Evolutionary conservation across 345 rosid genomes (phyloP), one percentile per base, ranked within the genome.

Genomic region (Psidium guajava): DNA sequence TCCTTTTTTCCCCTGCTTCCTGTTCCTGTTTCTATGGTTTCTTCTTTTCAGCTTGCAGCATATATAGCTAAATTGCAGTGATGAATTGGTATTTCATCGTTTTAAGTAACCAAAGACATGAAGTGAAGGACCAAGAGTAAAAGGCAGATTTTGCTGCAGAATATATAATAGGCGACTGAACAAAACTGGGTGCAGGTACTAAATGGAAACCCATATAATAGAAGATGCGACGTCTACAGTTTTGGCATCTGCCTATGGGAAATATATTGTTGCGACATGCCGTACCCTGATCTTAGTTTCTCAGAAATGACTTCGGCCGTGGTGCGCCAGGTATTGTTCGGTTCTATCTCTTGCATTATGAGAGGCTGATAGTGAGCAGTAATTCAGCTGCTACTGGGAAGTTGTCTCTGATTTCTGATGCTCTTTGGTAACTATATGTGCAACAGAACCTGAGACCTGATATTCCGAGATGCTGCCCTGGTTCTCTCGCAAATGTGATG

Each of bases 251-350:
- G 99, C 87, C 85, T 97, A 83, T 97, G 99, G 99, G 99, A 97
- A 95, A 97, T 90, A 53, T 97, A 95, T 90, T 97, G 99, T 89
- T 97, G 99, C 84, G 99, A 96, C 92, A 97, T 97, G 99, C 99
- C 99, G 2, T 94, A 97, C 87, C 95, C 99, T 25, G 95, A 97
- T 87, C 98, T 95, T 82, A 97, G 98, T 87, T 97, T 96, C 90
- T 88, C 99, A 24, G 99, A 97, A 90, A 96, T 97, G 87, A 97
- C 99, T 86, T 94, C 98, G 53, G 99, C 98, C 6, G 99, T 97
- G 75, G 98, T 97, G 82, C 96, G 94, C 83, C 99, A 97, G 98
- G 99, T 96, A 55, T 13, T 81, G 57, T 21, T 18, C 32, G 12
- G 36, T 40, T 82, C 27, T 55, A 42, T 36, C 52, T 7, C 51